Evolutionary conservation across 2,329 filamentous ascomycete species (phyloP).

Genomic region (Magnaporthales sp.): DNA sequence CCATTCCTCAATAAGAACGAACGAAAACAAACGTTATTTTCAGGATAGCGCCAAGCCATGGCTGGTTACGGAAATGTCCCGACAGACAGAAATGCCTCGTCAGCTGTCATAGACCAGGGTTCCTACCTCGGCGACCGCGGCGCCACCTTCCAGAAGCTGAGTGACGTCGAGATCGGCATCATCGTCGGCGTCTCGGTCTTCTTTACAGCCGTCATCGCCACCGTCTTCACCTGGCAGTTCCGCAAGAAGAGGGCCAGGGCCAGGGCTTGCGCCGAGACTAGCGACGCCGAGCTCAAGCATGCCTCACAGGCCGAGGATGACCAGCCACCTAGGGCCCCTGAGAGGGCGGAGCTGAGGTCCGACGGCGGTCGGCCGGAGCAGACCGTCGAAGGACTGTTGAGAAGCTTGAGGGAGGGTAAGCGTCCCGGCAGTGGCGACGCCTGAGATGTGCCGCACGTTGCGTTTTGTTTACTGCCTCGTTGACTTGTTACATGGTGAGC

Average conservation of each 20-base stretch:
- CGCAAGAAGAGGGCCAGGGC: constrained; percentile 1
- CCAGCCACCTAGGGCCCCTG: neutral
- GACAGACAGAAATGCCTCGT: constrained; percentile 1
- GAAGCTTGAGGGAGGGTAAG: neutral
- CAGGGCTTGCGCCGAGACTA: neutral
- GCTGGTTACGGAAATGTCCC: constrained; percentile 5
- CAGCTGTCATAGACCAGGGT: neutral
- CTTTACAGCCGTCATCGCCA: constrained; percentile 2
- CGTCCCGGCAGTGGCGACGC: neutral
- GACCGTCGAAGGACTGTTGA: neutral
- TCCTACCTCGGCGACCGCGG: constrained; percentile 2
- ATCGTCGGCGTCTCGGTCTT: constrained; percentile 4
- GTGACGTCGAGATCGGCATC: constrained; percentile 1
- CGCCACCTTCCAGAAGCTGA: neutral
- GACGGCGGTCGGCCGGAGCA: neutral
- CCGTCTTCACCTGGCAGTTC: constrained; percentile 5
- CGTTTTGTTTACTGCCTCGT: neutral
- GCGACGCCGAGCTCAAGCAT: neutral
- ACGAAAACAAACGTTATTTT: neutral
- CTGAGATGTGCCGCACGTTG: neutral
- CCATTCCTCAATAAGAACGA: neutral
- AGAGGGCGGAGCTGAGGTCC: neutral
- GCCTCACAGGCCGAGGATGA: neutral
- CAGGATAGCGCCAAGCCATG: neutral
- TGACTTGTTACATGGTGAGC: neutral